phyloP scores from a whole-genome alignment of 129 eudicot genomes.

The Flaveria robusta region DNA sequence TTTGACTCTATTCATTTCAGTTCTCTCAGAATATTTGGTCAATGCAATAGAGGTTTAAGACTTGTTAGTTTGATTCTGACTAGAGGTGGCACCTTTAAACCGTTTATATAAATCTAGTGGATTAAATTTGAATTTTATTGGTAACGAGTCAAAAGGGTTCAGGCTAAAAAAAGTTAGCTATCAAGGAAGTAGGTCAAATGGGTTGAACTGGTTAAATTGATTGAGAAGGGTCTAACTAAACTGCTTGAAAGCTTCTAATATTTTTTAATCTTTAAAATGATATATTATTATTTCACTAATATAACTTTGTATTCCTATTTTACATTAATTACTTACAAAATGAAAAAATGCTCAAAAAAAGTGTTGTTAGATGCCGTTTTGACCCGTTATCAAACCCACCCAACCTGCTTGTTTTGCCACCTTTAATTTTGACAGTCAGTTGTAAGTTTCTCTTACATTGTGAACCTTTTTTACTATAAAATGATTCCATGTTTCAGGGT shows the following conservation, averaged over 20 bases:
- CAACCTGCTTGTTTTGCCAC: neutral
- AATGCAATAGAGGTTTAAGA: slow-evolving; percentile 73
- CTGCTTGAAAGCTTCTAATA: neutral
- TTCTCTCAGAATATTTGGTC: slow-evolving; percentile 74
- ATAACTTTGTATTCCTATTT: too few relatives aligned
- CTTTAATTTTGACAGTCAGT: neutral
- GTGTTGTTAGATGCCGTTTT: neutral
- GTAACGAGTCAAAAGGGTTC: neutral
- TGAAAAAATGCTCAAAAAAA: neutral
- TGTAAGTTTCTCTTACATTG: neutral
- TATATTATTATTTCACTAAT: too few relatives aligned
- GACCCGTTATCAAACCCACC: neutral
- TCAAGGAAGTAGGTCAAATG: neutral
- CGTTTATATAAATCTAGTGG: neutral
- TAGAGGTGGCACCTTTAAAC: neutral
- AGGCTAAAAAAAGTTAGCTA: neutral
- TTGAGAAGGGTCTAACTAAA: neutral
- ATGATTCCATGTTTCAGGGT: slow-evolving; percentile 44
- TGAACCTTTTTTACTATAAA: too few relatives aligned
- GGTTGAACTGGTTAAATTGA: neutral
- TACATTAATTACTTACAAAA: neutral
- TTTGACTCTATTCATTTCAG: slow-evolving; percentile 63
- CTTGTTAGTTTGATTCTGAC: neutral
- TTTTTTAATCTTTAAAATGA: too few relatives aligned
- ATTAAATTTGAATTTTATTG: neutral